Evolutionary conservation across 192 early-diverging fungal genomes (phyloP).

Genomic region (Coemansia biformis): DNA sequence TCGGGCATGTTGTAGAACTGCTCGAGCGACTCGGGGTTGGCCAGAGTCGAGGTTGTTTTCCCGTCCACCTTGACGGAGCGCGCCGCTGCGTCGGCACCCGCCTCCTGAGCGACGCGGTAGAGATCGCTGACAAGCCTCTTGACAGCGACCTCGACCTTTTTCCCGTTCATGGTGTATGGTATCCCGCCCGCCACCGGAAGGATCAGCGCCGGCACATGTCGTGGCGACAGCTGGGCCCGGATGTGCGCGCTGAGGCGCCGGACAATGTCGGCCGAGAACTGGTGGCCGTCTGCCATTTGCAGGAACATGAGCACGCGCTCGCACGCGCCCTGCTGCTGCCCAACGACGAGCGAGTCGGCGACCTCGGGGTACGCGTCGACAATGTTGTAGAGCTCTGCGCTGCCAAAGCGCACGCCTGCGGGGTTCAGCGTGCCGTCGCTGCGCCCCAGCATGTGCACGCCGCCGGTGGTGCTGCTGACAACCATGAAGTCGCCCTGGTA

Average conservation of each 20-base stretch:
- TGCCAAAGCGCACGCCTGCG: constrained; percentile 86
- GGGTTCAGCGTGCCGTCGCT: constrained; percentile 92
- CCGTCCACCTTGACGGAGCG: constrained; percentile 58
- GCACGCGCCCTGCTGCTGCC: constrained; percentile 77
- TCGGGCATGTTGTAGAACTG: constrained; percentile 78
- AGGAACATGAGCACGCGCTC: constrained; percentile 91
- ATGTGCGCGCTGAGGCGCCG: constrained; percentile 70
- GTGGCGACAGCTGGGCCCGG: constrained; percentile 74
- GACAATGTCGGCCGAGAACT: constrained; percentile 59
- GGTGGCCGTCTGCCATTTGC: constrained; percentile 65
- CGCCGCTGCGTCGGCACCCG: constrained; percentile 54
- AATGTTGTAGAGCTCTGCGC: constrained; percentile 92
- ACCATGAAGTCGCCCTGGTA: constrained; percentile 94
- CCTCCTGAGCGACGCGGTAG: constrained; percentile 34
- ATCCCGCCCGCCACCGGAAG: constrained; percentile 71
- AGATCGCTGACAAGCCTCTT: constrained; percentile 60
- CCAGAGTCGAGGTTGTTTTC: constrained; percentile 75
- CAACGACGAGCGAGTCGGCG: constrained; percentile 82
- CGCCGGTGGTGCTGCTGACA: constrained; percentile 77
- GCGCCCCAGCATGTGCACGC: constrained; percentile 92
- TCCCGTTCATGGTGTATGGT: constrained; percentile 94
- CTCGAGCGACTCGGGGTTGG: constrained; percentile 83
- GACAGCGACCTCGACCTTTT: constrained; percentile 96
- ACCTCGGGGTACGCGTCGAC: constrained; percentile 76
- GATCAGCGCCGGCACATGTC: constrained; percentile 88